Conservation (phyloP, 306 rosid genomes). For the barrel medic (Medicago truncatula) region MtrunA17r5.0-ANR NC_053049.1:2528501-2529000, state of each 20-base stretch:
- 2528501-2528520: not conserved
- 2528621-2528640: too few relatives aligned
- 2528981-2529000: not conserved
- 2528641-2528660: constrained; percentile 44
- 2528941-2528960: not conserved
- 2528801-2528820: not conserved
- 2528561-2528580: not conserved
- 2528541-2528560: not conserved
- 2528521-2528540: not conserved
- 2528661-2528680: constrained; percentile 77
- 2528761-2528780: constrained; percentile 12
- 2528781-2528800: constrained; percentile 14
- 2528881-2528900: constrained; percentile 20
- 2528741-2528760: constrained; percentile 37
- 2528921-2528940: not conserved
- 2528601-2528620: too few relatives aligned
- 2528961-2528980: not conserved
- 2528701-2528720: constrained; percentile 51
- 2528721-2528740: constrained; percentile 34
- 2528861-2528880: not conserved
- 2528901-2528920: not conserved
- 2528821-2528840: not conserved
- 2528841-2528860: constrained; percentile 10
- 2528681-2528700: constrained; percentile 61
- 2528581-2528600: too few relatives aligned